A percentile compares a stretch with the other conserved stretches of the same genome.
Conservation (phyloP, 306 rosid genomes). For the Boehmeria nivea region DNA sequence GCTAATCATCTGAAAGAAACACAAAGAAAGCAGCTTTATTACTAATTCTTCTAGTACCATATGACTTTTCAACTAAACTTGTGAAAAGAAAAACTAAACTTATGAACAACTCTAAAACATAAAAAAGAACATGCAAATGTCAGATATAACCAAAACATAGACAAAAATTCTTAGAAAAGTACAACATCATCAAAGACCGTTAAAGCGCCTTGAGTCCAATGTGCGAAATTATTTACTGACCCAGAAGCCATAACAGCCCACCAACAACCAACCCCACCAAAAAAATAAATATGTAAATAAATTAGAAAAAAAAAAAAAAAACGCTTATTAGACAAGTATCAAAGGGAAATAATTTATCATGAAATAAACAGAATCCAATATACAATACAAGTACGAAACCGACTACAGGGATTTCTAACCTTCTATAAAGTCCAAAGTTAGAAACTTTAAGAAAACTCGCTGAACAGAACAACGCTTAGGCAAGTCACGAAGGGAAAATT, state of each 20-base stretch:
- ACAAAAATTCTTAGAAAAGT: neutral
- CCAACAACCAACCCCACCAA: neutral
- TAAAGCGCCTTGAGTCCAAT: neutral
- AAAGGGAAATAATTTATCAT: neutral
- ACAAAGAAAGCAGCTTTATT: neutral
- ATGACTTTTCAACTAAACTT: neutral
- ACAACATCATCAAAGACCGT: neutral
- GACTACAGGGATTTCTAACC: too few relatives aligned
- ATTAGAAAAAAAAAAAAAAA: too few relatives aligned
- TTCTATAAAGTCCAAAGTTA: too few relatives aligned
- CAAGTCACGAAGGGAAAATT: neutral
- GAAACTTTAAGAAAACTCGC: too few relatives aligned
- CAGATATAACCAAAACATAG: neutral
- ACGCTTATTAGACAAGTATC: too few relatives aligned
- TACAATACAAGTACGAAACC: neutral
- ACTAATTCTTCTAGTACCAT: neutral
- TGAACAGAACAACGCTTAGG: too few relatives aligned
- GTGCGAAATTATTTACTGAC: too few relatives aligned
- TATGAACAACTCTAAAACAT: neutral
- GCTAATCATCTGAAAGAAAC: neutral
- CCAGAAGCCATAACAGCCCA: neutral
- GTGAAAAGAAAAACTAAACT: neutral
- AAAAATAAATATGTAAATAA: neutral
- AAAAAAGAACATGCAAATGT: neutral
- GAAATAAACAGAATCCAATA: slow-evolving; percentile 5